Conservation (phyloP, 2,329 filamentous ascomycete species). For the Cladosporium cucumerinum region DNA sequence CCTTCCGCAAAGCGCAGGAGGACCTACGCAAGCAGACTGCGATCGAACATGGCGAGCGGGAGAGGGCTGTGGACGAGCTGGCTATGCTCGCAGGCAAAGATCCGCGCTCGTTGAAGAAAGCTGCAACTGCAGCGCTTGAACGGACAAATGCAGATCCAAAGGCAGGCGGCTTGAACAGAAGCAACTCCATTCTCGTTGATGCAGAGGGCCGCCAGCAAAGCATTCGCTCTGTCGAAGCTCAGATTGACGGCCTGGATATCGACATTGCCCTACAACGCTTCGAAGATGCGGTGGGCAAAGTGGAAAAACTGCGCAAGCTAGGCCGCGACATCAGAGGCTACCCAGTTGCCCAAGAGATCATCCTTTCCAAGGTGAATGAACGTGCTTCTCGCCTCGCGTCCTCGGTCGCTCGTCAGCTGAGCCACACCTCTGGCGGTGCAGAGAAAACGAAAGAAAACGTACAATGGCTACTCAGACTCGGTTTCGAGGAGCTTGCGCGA, state of each 20-base stretch:
- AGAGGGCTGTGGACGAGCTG: constrained; percentile 52
- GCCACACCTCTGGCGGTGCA: constrained; percentile 72
- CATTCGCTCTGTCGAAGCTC: constrained; percentile 88
- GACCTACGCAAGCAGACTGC: constrained; percentile 82
- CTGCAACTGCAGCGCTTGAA: constrained; percentile 47
- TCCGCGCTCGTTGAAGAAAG: constrained; percentile 58
- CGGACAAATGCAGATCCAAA: constrained; percentile 52
- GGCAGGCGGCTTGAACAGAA: constrained; percentile 27
- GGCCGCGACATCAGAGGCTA: constrained; percentile 81
- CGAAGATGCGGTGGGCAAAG: constrained; percentile 75
- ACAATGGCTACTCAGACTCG: constrained; percentile 77
- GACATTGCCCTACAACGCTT: constrained; percentile 89
- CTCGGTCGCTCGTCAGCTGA: constrained; percentile 72
- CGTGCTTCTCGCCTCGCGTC: constrained; percentile 72
- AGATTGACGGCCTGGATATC: constrained; percentile 95
- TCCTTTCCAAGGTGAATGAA: constrained; percentile 86
- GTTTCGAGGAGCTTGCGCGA: constrained; percentile 84
- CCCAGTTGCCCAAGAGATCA: constrained; percentile 81
- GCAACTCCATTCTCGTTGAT: constrained; percentile 71
- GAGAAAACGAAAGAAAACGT: constrained; percentile 77
- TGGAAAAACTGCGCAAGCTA: constrained; percentile 80
- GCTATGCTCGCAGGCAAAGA: constrained; percentile 32
- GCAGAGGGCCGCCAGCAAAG: constrained; percentile 96
- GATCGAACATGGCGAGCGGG: constrained; percentile 81
- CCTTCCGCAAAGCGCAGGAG: constrained; percentile 88